Evolutionary conservation across 495 filamentous ascomycete species (phyloP).

Genomic region (Lasiosphaeria hispida): DNA sequence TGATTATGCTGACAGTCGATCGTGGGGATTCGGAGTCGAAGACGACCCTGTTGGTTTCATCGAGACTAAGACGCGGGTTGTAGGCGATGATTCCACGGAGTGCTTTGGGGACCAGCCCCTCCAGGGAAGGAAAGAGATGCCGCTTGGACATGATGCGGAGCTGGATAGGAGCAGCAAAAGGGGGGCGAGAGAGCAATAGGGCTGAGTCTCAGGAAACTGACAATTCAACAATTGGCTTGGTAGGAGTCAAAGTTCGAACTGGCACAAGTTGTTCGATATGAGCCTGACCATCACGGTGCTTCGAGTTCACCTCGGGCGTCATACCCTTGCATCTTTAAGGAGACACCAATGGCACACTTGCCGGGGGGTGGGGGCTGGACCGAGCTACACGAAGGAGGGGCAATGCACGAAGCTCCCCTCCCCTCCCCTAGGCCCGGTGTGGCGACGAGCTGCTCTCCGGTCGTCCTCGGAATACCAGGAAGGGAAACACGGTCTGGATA

Average conservation of each 20-base stretch:
- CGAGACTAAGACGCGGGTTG: constrained; percentile 56
- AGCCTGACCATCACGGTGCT: constrained; percentile 5
- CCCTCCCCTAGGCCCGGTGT: constrained; percentile 13
- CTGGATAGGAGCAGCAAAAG: neutral
- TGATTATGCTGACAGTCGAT: constrained; percentile 56
- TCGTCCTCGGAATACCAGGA: constrained; percentile 27
- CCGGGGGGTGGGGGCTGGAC: constrained; percentile 20
- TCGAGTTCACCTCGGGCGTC: neutral
- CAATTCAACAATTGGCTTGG: neutral
- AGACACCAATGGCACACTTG: constrained; percentile 22
- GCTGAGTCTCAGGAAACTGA: neutral
- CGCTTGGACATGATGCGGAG: constrained; percentile 41
- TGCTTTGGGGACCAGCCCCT: constrained; percentile 54
- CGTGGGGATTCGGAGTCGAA: constrained; percentile 50
- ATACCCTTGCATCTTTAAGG: constrained; percentile 15
- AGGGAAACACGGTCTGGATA: constrained; percentile 34
- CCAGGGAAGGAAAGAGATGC: constrained; percentile 45
- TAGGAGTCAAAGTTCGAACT: neutral
- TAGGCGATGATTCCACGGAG: constrained; percentile 55
- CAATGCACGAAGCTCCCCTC: constrained; percentile 21
- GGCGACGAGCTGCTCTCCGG: constrained; percentile 12
- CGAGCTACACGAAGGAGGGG: constrained; percentile 24
- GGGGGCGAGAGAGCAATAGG: neutral
- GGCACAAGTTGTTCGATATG: neutral
- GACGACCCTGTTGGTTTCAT: constrained; percentile 56